Percentiles rank a stretch among this genome's conserved stretches.
phyloP scores from a whole-genome alignment of 1,284 basidiomycete species.

The Leucoagaricus sp. region DNA sequence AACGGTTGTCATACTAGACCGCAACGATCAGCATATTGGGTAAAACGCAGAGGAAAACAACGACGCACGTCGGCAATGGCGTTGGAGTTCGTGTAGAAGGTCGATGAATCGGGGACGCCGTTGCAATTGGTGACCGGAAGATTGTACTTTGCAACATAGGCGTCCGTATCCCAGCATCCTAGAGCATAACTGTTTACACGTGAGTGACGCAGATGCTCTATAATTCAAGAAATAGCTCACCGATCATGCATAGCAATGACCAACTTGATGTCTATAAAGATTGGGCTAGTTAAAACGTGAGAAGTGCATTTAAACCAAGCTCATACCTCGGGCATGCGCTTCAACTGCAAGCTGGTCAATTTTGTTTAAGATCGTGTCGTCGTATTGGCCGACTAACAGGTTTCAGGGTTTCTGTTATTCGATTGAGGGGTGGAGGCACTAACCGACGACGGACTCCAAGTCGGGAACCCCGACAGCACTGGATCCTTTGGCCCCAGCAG shows the following conservation, averaged over 20 bases:
- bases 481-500: slow-evolving; percentile 22
- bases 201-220: no score
- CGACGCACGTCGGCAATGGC: slow-evolving; percentile 23
- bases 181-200: slow-evolving; percentile 22
- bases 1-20: slow-evolving; percentile 23
- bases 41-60: neutral
- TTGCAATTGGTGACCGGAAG: slow-evolving; percentile 23
- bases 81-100: slow-evolving; percentile 24
- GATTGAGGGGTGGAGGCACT: neutral
- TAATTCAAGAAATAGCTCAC: slow-evolving; percentile 1
- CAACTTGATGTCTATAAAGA: slow-evolving; percentile 23
- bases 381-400: slow-evolving; percentile 22
- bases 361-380: slow-evolving; percentile 24
- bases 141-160: slow-evolving; percentile 24
- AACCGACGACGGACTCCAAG: slow-evolving; percentile 23
- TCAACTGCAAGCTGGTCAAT: slow-evolving; percentile 24
- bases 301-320: neutral
- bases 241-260: slow-evolving; percentile 27
- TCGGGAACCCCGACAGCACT: slow-evolving; percentile 23
- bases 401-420: neutral
- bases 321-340: slow-evolving; percentile 23
- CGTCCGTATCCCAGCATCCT: slow-evolving; percentile 27
- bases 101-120: slow-evolving; percentile 26
- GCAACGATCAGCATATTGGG: neutral
- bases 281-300: neutral